Base-by-base conservation (phyloP, 441 rosid genomes). In the Pelargonium myrrhifolium region DNA sequence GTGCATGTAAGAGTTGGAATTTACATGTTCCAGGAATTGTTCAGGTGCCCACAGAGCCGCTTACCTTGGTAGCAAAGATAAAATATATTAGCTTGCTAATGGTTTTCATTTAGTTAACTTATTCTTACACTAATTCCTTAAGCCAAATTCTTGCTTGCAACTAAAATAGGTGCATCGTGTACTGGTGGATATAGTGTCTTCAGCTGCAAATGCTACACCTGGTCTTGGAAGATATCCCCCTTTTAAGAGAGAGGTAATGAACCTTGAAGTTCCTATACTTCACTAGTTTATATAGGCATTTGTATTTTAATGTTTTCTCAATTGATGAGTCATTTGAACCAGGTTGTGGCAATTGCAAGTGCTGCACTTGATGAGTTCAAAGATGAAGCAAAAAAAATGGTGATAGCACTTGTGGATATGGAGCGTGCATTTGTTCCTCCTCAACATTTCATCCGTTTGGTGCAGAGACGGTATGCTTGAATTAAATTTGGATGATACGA, bases 401-500 rank as follows among this genome's bases (percentile, higher is more conserved):
- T 93, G 14, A 85, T 90, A 76, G 98, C 98, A 42, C 79, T 93
- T 47, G 97, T 93, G 71, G 98, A 93, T 75, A 93, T 93, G 98
- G 98, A 93, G 80, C 96, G 98, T 61, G 97, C 84, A 22, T 93
- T 93, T 80, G 98, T 93, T 69, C 98, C 98, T 62, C 97, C 98
- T 65, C 98, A 93, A 67, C 97, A 90, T 75, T 93, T 93, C 80
- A 93, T 93, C 73, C 96, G 98, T 65, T 78, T 93, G 75, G 93
- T 93, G 76, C 98, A 93, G 66, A 86, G 98, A 72, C 78, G 97
- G 98, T 90, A 83, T 65, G 82, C 39, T 51, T 61, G 65, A 18
- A 28, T 47, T 22, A 68, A 35, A 53, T 10, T 59, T 51, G 0
- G 43, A 62, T 26, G 9, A 31, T 14, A 28, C 5, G 6, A 61